Conservation (phyloP, 129 eudicot genomes). For the Ambrosia trifida region DNA sequence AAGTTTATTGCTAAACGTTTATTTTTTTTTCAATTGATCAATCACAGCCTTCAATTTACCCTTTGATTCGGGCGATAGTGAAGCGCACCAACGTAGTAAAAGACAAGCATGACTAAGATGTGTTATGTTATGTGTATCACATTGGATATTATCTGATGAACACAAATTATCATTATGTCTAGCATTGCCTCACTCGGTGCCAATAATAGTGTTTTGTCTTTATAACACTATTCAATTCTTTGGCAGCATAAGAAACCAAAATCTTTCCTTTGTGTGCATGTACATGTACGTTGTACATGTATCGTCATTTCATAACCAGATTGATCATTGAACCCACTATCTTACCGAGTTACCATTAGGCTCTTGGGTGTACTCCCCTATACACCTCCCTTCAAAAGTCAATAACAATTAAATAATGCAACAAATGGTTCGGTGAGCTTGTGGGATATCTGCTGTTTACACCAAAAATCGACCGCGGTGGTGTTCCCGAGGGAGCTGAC, state of each 20-base stretch:
- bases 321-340: no score
- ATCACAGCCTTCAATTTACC: neutral
- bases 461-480: no score
- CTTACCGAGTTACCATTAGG: no score
- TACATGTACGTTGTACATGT: conserved; percentile 8
- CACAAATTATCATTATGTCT: conserved; percentile 1
- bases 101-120: neutral
- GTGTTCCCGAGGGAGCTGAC: no score
- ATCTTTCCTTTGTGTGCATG: conserved; percentile 13
- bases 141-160: conserved; percentile 2
- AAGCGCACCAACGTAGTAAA: neutral
- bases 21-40: neutral
- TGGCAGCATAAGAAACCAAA: conserved; percentile 20
- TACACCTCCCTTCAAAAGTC: no score
- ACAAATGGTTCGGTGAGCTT: no score
- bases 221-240: conserved; percentile 1
- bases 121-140: no score
- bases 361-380: no score
- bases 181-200: conserved; percentile 19
- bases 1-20: neutral
- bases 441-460: no score
- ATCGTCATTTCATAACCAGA: neutral
- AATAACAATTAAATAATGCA: no score
- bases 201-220: conserved; percentile 17
- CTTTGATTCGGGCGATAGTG: neutral